Conservation (phyloP, 139 green algal genomes). For the Chlamydomonas applanata region DNA sequence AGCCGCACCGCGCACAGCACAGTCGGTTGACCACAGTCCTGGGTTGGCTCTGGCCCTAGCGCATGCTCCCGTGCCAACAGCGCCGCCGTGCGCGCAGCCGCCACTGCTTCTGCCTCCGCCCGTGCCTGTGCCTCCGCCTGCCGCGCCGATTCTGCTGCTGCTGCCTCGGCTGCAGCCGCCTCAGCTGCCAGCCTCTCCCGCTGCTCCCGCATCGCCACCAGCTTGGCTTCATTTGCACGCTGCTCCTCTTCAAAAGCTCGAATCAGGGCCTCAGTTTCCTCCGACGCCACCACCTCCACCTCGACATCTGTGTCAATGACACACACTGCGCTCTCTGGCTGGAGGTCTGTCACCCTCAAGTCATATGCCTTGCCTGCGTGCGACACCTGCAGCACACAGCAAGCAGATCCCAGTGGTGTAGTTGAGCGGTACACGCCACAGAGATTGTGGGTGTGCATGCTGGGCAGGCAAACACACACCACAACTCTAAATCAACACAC, state of each 20-base stretch:
- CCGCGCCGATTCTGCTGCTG: constrained; percentile 2
- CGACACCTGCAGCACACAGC: too few relatives aligned
- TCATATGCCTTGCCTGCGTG: too few relatives aligned
- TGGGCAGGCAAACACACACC: too few relatives aligned
- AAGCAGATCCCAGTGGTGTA: not conserved
- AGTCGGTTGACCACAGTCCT: constrained; percentile 6
- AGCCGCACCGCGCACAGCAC: constrained; percentile 54
- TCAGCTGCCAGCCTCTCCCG: constrained; percentile 13
- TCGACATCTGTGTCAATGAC: constrained; percentile 80
- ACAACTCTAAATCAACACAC: too few relatives aligned
- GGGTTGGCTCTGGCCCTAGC: constrained; percentile 51
- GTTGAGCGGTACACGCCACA: not conserved
- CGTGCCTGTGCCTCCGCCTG: constrained; percentile 12
- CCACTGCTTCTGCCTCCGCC: not conserved
- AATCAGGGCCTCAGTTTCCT: constrained; percentile 61
- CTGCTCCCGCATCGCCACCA: constrained; percentile 8
- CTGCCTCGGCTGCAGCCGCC: constrained; percentile 25
- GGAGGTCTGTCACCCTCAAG: constrained; percentile 63
- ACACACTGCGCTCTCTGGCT: constrained; percentile 47
- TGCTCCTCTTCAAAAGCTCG: constrained; percentile 38
- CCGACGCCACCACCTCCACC: constrained; percentile 72
- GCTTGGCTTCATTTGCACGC: constrained; percentile 17
- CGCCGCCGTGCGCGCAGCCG: not conserved
- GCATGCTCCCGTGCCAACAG: constrained; percentile 29
- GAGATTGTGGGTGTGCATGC: too few relatives aligned